These are phyloP conservation scores for Syzygium jambos DNA, from an alignment of 345 rosid genomes.

Conservation along the genomic window DNA sequence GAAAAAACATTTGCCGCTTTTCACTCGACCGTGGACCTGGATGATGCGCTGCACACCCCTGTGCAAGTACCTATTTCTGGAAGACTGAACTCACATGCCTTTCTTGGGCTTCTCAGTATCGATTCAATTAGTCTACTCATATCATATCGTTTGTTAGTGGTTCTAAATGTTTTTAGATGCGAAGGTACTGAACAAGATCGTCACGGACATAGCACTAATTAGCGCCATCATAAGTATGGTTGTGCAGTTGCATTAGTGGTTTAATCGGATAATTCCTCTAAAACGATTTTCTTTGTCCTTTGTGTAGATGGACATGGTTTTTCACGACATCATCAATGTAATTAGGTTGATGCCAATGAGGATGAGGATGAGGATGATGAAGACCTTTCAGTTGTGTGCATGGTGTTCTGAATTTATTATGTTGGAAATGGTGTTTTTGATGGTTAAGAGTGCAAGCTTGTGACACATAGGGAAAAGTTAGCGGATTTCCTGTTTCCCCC, in stretches of 20 bases:
- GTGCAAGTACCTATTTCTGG: neutral
- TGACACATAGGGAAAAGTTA: no score
- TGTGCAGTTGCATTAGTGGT: neutral
- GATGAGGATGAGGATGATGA: constrained; percentile 39
- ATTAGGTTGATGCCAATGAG: constrained; percentile 60
- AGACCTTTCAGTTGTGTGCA: no score
- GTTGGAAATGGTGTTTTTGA: no score
- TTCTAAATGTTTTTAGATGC: neutral
- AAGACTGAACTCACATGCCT: no score
- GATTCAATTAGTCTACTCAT: no score
- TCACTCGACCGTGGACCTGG: neutral
- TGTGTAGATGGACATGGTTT: neutral
- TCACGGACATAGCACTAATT: neutral
- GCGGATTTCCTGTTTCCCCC: no score
- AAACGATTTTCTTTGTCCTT: neutral
- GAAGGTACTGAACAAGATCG: neutral
- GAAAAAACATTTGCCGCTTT: neutral
- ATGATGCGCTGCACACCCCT: neutral
- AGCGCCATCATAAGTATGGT: neutral
- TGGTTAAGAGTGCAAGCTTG: no score
- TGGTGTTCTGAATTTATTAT: no score
- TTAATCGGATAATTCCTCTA: neutral
- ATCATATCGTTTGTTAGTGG: neutral
- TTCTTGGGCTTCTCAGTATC: no score
- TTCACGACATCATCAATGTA: constrained; percentile 83